Evolutionary conservation across 2,329 filamentous ascomycete species (phyloP).

Genomic region (Metarhizium rileyi): DNA sequence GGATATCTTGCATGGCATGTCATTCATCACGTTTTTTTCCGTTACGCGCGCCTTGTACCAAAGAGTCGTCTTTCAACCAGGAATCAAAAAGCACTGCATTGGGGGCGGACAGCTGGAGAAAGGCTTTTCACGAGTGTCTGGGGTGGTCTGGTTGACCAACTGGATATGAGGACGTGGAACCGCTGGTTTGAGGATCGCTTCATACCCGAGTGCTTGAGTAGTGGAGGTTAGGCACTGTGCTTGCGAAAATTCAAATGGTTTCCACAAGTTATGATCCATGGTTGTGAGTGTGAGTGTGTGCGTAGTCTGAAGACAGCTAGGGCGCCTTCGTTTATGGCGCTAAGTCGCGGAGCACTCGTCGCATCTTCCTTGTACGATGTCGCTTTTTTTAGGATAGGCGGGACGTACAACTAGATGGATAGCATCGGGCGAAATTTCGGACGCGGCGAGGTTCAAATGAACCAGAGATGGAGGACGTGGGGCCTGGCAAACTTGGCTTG

Average conservation of each 20-base stretch:
- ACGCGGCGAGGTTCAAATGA: too few species aligned
- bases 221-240: slow-evolving; percentile 39
- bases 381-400: too few species aligned
- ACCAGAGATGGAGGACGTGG: too few species aligned
- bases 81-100: slow-evolving; percentile 36
- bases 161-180: slow-evolving; percentile 52
- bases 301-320: neutral
- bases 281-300: slow-evolving; percentile 5
- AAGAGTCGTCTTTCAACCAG: slow-evolving; percentile 33
- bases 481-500: too few species aligned
- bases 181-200: slow-evolving; percentile 53
- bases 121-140: slow-evolving; percentile 48
- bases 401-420: too few species aligned
- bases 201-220: slow-evolving; percentile 45
- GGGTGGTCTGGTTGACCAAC: slow-evolving; percentile 24
- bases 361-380: too few species aligned
- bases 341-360: neutral
- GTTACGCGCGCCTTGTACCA: slow-evolving; percentile 33
- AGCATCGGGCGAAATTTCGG: too few species aligned
- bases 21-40: slow-evolving; percentile 36
- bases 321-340: neutral
- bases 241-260: slow-evolving; percentile 50
- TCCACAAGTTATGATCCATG: slow-evolving; percentile 27
- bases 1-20: slow-evolving; percentile 70
- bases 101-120: slow-evolving; percentile 49